Evolutionary conservation across 768 basidiomycete genomes (phyloP), one percentile per base, ranked within the genome.

Genomic region (Exsudoporus frostii): DNA sequence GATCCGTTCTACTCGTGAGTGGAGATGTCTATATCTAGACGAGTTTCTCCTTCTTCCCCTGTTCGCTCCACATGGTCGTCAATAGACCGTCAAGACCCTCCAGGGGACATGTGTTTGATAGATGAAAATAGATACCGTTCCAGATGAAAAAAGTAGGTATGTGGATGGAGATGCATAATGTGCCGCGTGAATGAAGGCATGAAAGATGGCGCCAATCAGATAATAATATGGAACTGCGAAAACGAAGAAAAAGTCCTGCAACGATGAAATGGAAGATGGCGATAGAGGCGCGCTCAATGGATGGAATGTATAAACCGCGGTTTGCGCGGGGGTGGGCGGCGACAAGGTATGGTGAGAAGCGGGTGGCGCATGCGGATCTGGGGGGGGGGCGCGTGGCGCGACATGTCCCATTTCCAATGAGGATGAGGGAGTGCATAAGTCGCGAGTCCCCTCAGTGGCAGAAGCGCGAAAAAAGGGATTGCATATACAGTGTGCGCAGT

Each of bases 41-140:
- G 33, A 45, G 33, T n/a, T 50, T 45, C 32, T 48, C 34, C 48
- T 51, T 42, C 62, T 45, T 51, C 41, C 44, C 42, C 50, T 51
- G 34, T 53, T 50, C 48, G 20, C 50, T 54, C 40, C 55, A 45
- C 33, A 48, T 55, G 53, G 46, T 49, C 60, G 25, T 43, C 36
- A 50, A 45, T 15, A 3, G 51, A 58, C 56, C 46, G 50, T 56
- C 55, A 51, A 54, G 46, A 38, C 66, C 65, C 66, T 40, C 66
- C 68, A 30, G 66, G 68, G 58, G 68, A 59, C 39, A 15, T 53
- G 37, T 14, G 46, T 38, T 44, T 4, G 56, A 57, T 69, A 56
- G 57, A 60, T 67, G 65, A 63, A 55, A 64, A 68, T 70, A 67
- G 57, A 70, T 70, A 60, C 38, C 51, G 53, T 62, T 58, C 55